Evolutionary conservation across 306 rosid species (phyloP).

Genomic region (Prunus padus): DNA sequence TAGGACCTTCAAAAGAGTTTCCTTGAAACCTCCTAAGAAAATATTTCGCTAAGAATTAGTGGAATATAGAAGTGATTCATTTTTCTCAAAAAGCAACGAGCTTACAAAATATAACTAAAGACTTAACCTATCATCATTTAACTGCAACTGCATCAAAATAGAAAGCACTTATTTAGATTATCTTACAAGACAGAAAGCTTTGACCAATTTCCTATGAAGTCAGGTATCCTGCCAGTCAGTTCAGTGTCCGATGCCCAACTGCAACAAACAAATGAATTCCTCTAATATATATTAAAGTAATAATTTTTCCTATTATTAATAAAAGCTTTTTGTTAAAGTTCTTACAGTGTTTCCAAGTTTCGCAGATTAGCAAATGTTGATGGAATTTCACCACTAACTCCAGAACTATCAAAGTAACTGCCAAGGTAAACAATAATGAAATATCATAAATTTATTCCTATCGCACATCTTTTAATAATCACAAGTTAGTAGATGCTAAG

Average conservation of each 20-base stretch:
- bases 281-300: neutral
- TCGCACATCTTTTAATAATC: neutral
- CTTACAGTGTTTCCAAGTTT: conserved; percentile 56
- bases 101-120: neutral
- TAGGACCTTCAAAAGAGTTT: conserved; percentile 66
- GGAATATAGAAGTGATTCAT: neutral
- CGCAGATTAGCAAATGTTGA: conserved; percentile 54
- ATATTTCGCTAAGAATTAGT: neutral
- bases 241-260: conserved; percentile 71
- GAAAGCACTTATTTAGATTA: neutral
- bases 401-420: conserved; percentile 74
- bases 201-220: conserved; percentile 71
- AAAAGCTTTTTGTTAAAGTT: conserved; percentile 2
- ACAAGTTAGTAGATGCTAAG: neutral
- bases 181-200: conserved; percentile 65
- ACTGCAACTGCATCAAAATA: neutral
- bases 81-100: neutral
- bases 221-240: conserved; percentile 65
- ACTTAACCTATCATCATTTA: neutral
- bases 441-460: neutral
- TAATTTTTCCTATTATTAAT: neutral
- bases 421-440: conserved; percentile 21
- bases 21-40: conserved; percentile 75
- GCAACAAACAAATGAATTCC: conserved; percentile 28
- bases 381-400: conserved; percentile 79